phyloP scores from a whole-genome alignment of 441 rosid genomes.

The Populus hybrid region DNA sequence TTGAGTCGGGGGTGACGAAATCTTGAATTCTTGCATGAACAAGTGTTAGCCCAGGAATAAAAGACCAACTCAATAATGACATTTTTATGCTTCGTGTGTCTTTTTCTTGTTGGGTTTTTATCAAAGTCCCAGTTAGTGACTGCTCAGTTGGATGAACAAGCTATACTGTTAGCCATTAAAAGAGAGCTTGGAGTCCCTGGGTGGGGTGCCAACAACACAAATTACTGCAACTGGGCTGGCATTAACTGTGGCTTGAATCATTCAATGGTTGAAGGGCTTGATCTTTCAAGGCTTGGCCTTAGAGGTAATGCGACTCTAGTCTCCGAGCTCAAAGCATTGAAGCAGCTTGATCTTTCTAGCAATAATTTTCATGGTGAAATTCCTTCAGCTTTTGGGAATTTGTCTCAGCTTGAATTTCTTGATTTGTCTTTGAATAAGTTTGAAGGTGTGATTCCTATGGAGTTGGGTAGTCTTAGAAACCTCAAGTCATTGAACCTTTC shows the following conservation, averaged over 20 bases:
- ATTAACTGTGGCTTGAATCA: conserved; percentile 51
- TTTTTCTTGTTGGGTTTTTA: conserved; percentile 50
- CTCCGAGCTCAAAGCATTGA: conserved; percentile 69
- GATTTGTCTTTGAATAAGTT: conserved; percentile 89
- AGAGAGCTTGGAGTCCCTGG: too few species aligned
- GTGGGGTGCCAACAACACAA: too few species aligned
- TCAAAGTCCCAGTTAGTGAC: conserved; percentile 40
- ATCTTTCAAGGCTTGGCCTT: conserved; percentile 77
- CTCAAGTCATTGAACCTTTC: conserved; percentile 75
- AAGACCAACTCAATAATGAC: conserved; percentile 37
- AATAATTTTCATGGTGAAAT: conserved; percentile 66
- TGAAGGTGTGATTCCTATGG: conserved; percentile 57
- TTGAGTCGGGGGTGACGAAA: conserved; percentile 12
- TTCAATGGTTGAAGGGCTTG: conserved; percentile 65
- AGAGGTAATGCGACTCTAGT: conserved; percentile 66
- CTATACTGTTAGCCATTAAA: too few species aligned
- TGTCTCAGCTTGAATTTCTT: conserved; percentile 77
- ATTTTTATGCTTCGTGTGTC: conserved; percentile 33
- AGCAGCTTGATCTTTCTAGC: conserved; percentile 77
- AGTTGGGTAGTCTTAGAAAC: conserved; percentile 60
- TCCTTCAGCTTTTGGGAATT: conserved; percentile 67
- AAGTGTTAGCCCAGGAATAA: conserved; percentile 8
- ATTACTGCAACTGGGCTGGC: too few species aligned
- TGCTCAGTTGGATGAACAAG: conserved; percentile 52
- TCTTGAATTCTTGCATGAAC: conserved; percentile 27